These are phyloP conservation scores for Nicotiana attenuata DNA, from an alignment of 257 asterid species.

Conservation along the genomic window DNA sequence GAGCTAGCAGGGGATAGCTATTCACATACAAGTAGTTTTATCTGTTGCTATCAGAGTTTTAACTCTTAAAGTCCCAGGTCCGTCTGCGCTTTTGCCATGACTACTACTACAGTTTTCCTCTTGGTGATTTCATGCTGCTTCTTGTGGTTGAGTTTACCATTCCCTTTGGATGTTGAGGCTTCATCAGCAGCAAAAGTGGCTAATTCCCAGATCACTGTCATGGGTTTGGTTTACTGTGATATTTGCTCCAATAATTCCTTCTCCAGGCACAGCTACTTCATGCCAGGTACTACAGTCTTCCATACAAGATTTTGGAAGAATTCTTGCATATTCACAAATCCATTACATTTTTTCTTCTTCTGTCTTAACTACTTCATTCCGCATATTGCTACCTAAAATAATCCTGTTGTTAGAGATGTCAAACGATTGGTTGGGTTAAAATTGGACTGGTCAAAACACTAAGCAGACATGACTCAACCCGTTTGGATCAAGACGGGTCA, in stretches of 20 bases:
- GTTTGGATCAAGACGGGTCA: not conserved
- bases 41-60: not conserved
- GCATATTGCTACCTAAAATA: not conserved
- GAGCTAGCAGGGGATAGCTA: not conserved
- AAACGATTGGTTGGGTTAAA: not conserved
- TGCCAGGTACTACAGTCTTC: constrained; percentile 55
- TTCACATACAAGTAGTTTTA: not conserved
- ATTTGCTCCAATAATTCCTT: constrained; percentile 86
- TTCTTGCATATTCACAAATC: not conserved
- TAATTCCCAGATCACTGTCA: constrained; percentile 68
- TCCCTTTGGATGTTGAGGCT: constrained; percentile 27
- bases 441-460: not conserved
- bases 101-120: constrained; percentile 24
- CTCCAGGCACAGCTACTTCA: constrained; percentile 89
- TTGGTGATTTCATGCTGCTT: constrained; percentile 28
- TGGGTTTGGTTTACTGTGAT: constrained; percentile 98
- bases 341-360: not conserved
- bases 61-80: not conserved
- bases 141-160: constrained; percentile 26
- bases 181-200: constrained; percentile 28
- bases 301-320: not conserved
- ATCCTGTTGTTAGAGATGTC: not conserved
- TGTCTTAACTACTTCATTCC: not conserved
- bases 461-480: not conserved
- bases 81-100: not conserved